Evolutionary conservation across 306 rosid genomes (phyloP).

Genomic region (Dalbergia cultrata): DNA sequence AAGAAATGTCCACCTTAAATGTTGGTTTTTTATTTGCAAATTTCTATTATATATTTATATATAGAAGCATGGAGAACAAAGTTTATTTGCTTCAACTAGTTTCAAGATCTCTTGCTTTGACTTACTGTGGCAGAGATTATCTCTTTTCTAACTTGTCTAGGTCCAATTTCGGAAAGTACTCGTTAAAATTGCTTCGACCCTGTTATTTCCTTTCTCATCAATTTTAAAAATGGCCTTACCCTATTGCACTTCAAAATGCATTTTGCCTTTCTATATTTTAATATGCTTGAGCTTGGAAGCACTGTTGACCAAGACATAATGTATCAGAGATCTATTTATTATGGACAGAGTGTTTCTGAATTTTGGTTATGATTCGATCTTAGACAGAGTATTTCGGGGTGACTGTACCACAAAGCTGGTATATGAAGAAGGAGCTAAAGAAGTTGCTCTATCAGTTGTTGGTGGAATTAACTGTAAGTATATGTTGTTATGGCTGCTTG

Average conservation of each 20-base stretch:
- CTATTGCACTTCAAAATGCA: conserved; percentile 24
- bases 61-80: neutral
- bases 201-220: neutral
- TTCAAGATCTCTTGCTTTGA: neutral
- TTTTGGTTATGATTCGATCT: conserved; percentile 46
- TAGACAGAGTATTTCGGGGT: conserved; percentile 88
- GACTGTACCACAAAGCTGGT: conserved; percentile 83
- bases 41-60: neutral
- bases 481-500: neutral
- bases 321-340: neutral
- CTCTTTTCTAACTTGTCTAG: conserved; percentile 4
- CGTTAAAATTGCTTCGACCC: neutral
- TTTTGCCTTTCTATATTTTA: neutral
- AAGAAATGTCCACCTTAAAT: conserved; percentile 43
- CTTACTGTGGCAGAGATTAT: neutral
- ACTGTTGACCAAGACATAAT: conserved; percentile 8
- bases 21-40: conserved; percentile 14
- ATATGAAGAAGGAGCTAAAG: conserved; percentile 83
- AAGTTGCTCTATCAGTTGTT: conserved; percentile 87
- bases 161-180: neutral
- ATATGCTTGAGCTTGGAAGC: conserved; percentile 8
- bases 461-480: conserved; percentile 89
- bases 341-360: conserved; percentile 28
- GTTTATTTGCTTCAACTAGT: conserved; percentile 3
- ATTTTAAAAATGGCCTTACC: neutral